phyloP scores from a whole-genome alignment of 495 filamentous ascomycete species.

The Trichoderma reesei region DNA sequence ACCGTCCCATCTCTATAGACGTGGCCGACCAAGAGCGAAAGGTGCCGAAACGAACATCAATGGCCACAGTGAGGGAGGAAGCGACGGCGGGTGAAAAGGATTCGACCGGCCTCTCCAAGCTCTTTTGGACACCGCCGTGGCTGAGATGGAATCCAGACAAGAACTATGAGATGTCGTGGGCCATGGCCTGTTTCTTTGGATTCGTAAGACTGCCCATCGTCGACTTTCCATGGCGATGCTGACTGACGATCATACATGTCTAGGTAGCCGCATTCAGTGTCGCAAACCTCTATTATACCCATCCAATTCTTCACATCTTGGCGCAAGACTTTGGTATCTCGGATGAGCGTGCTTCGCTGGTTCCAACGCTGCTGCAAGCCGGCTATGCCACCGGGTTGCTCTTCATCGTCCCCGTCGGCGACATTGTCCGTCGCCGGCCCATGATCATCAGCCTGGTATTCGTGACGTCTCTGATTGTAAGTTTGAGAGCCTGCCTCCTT shows the following conservation, averaged over 20 bases:
- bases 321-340: slow-evolving; percentile 53
- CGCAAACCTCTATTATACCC: slow-evolving; percentile 67
- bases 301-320: slow-evolving; percentile 60
- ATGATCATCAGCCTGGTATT: slow-evolving; percentile 58
- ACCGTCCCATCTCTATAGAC: too few species aligned
- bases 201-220: background rate
- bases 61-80: background rate
- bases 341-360: slow-evolving; percentile 40
- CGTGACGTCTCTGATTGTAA: slow-evolving; percentile 56
- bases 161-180: background rate
- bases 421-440: slow-evolving; percentile 55
- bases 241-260: background rate
- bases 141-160: background rate
- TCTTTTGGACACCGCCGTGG: slow-evolving; percentile 4
- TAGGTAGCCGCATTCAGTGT: slow-evolving; percentile 41
- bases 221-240: background rate
- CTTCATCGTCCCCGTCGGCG: slow-evolving; percentile 66
- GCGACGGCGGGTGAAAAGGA: background rate
- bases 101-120: background rate
- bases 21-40: background rate
- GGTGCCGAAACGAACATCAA: background rate
- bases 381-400: slow-evolving; percentile 67
- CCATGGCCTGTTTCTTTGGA: background rate
- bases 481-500: slow-evolving; percentile 11
- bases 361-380: slow-evolving; percentile 70